A percentile compares a stretch with the other conserved stretches of the same genome.
Conservation (phyloP, 805 yeast species). For the Candida ficus region DNA sequence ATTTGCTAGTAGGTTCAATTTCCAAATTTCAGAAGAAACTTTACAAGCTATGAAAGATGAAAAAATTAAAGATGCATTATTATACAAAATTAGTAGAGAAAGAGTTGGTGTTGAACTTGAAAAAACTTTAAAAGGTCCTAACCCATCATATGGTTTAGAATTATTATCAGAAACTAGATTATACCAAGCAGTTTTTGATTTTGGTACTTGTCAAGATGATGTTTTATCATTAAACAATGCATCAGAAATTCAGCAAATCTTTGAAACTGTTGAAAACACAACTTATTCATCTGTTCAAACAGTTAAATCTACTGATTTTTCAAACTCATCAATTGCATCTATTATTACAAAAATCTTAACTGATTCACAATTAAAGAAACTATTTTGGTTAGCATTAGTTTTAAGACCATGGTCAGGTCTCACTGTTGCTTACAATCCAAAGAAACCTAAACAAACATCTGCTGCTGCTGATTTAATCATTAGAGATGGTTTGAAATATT, state of each 20-base stretch:
- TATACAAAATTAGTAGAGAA: slow-evolving; percentile 79
- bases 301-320: slow-evolving; percentile 3
- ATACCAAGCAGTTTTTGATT: slow-evolving; percentile 53
- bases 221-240: slow-evolving; percentile 19
- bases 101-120: slow-evolving; percentile 82
- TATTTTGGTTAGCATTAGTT: slow-evolving; percentile 40
- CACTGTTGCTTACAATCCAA: slow-evolving; percentile 33
- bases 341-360: background rate
- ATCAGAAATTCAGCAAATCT: slow-evolving; percentile 4
- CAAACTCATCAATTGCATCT: background rate
- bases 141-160: slow-evolving; percentile 59
- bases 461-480: slow-evolving; percentile 46
- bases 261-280: slow-evolving; percentile 6
- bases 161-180: slow-evolving; percentile 52
- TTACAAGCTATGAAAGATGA: slow-evolving; percentile 55
- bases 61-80: slow-evolving; percentile 53
- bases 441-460: slow-evolving; percentile 30
- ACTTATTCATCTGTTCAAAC: slow-evolving; percentile 26
- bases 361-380: slow-evolving; percentile 10
- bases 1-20: slow-evolving; percentile 77
- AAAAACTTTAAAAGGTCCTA: slow-evolving; percentile 63
- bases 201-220: slow-evolving; percentile 20
- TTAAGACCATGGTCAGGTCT: slow-evolving; percentile 44
- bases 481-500: slow-evolving; percentile 65
- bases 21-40: slow-evolving; percentile 55